Percentiles rank a stretch among this genome's conserved stretches.
Evolutionary conservation across 2,329 filamentous ascomycete genomes (phyloP).

Genomic region (Ascochyta lentis): DNA sequence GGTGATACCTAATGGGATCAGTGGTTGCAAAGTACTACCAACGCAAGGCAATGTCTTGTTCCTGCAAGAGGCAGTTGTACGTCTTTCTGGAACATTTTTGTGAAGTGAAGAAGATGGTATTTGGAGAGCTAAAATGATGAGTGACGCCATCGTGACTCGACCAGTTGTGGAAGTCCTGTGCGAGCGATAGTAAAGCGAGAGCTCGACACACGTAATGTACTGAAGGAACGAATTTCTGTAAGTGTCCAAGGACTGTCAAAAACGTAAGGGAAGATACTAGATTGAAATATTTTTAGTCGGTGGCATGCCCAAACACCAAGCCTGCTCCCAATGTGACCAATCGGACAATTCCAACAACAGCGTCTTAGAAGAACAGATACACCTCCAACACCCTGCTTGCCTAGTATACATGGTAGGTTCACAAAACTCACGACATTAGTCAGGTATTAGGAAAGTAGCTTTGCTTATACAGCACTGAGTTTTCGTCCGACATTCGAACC

Average conservation of each 20-base stretch:
- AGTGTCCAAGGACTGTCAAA: not conserved
- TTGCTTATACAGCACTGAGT: not conserved
- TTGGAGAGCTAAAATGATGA: not conserved
- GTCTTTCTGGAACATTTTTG: too few relatives aligned
- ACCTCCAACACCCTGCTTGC: not conserved
- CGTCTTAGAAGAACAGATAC: not conserved
- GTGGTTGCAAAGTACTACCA: too few relatives aligned
- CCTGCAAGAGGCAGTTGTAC: too few relatives aligned
- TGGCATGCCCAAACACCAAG: slow-evolving; percentile 3
- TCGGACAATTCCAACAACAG: not conserved
- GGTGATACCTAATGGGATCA: too few relatives aligned
- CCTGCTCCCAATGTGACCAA: slow-evolving; percentile 10
- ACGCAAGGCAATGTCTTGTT: too few relatives aligned
- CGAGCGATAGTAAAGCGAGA: not conserved
- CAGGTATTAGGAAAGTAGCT: not conserved
- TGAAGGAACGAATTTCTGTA: not conserved
- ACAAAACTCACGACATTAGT: not conserved
- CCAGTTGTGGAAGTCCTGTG: not conserved
- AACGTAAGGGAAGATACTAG: not conserved
- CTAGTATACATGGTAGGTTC: not conserved
- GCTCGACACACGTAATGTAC: not conserved
- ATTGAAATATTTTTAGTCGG: not conserved
- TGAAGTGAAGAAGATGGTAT: not conserved
- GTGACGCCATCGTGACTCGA: not conserved
- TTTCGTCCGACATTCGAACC: not conserved